Evolutionary conservation across 2,329 filamentous ascomycete species (phyloP), one percentile per base, ranked within the genome.

Genomic region (Macrophomina pseudophaseolina): DNA sequence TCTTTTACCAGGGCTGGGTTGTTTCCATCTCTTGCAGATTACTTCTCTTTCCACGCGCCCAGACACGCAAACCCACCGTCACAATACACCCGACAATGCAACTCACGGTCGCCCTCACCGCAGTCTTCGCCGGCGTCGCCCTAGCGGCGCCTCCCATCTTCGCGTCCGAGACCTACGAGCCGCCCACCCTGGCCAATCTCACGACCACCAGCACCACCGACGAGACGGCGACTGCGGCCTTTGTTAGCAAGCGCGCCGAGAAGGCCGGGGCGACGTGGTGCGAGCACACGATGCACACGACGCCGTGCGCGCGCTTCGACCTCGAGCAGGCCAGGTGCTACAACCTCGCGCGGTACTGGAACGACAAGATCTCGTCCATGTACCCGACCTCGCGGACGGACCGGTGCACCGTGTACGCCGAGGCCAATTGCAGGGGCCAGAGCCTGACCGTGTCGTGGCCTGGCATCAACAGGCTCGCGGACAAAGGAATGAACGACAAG

Each of bases 401-500:
- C 56, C 12, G 9, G 16, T 60, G 56, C 42, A 6, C 3, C 42
- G 32, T 35, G 42, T 60, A 12, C 42, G n/a, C 7, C 2, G 16
- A 49, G n/a, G n/a, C 28, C 42, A n/a, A 32, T 14, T 48, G 42
- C 42, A 11, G 9, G 12, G 56, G 56, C 42, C 28, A 33, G 30
- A 9, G 11, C 4, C 23, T 35, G 8, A 35, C 23, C 30, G 16
- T 49, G 12, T 23, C 56, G 11, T 60, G 56, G 56, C 42, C 56
- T 5, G 56, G 56, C n/a, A 35, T 48, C n/a, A 49, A 49, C 32
- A 49, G 9, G 16, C 16, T 60, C 3, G 40, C 42, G 5, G 42
- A 60, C 8, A 49, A 35, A 42, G 42, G 14, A 14, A 60, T 60
- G 56, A 35, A 60, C 30, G 42, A 60, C 42, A 18, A 23, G 42